phyloP scores from a whole-genome alignment of 768 basidiomycete species.

The Boletus sp. region DNA sequence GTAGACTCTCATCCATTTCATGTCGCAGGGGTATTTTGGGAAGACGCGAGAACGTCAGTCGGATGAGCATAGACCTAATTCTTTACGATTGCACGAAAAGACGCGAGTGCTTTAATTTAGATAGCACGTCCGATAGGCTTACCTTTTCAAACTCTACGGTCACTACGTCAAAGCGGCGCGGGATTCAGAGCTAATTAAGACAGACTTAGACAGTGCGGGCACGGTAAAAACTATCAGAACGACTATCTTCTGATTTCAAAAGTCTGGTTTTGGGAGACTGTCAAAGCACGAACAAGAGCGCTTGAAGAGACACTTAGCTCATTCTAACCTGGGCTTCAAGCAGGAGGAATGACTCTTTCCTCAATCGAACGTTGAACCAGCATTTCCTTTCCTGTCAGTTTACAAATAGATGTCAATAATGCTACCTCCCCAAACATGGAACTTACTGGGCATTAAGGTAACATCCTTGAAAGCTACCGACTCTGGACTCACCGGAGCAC shows the following conservation, averaged over 20 bases:
- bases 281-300: neutral
- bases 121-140: neutral
- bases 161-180: neutral
- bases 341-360: neutral
- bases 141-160: neutral
- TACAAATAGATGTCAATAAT: neutral
- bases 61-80: too few relatives aligned
- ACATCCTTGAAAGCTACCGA: too few relatives aligned
- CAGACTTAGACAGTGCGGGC: neutral
- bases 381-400: neutral
- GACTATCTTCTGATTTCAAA: neutral
- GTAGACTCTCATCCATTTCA: too few relatives aligned
- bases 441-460: too few relatives aligned
- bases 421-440: neutral
- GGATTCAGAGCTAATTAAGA: neutral
- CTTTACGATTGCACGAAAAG: too few relatives aligned
- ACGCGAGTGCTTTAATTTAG: too few relatives aligned
- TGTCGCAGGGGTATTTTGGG: too few relatives aligned
- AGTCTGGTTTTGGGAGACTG: neutral
- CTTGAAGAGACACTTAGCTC: neutral
- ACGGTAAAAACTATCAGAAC: too few relatives aligned
- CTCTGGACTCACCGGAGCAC: too few relatives aligned
- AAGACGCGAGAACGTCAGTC: too few relatives aligned
- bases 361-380: neutral
- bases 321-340: neutral